phyloP scores from a whole-genome alignment of 2,329 filamentous ascomycete genomes.

The Neoarthrinium moseri region DNA sequence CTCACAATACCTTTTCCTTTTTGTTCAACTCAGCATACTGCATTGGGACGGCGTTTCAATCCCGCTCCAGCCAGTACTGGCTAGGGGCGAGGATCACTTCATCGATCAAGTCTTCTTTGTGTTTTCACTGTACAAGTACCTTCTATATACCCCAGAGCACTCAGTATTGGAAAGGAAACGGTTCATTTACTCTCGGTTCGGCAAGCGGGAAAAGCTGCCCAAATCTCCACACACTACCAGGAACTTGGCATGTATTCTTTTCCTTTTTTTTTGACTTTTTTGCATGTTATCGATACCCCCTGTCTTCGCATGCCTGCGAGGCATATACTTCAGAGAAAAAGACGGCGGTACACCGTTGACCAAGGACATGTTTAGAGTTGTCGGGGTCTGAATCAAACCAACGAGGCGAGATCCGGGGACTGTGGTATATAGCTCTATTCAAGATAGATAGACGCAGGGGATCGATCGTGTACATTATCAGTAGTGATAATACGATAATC shows the following conservation, averaged over 20 bases:
- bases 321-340: too few species aligned
- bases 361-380: too few species aligned
- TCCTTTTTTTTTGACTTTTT: not conserved
- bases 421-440: too few species aligned
- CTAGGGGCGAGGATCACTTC: not conserved
- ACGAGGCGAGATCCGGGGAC: too few species aligned
- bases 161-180: not conserved
- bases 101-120: not conserved
- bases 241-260: not conserved
- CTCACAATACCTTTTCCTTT: not conserved
- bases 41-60: constrained; percentile 3
- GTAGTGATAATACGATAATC: too few species aligned
- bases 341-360: too few species aligned
- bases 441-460: too few species aligned
- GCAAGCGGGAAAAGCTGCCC: not conserved
- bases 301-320: too few species aligned
- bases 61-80: too few species aligned
- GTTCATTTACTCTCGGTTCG: not conserved
- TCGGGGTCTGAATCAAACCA: too few species aligned
- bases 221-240: constrained; percentile 2
- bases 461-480: too few species aligned
- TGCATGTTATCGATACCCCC: constrained; percentile 2
- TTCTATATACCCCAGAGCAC: not conserved
- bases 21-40: not conserved
- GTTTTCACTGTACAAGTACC: not conserved